phyloP scores from a whole-genome alignment of 805 yeast species.

The Pichia cephalocereana region DNA sequence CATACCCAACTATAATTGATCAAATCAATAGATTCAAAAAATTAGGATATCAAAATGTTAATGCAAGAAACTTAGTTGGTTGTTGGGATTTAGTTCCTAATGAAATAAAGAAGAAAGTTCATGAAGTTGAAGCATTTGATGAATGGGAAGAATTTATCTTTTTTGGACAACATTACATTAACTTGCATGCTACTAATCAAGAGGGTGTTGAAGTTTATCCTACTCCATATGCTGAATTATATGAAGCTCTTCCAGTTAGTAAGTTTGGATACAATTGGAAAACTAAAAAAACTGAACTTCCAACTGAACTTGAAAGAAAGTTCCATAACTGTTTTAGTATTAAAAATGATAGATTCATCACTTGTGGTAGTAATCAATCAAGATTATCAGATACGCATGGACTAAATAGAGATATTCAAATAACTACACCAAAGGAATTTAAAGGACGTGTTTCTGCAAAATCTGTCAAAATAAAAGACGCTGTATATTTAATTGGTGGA shows the following conservation, averaged over 20 bases:
- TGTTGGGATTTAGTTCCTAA: conserved; percentile 47
- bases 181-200: conserved; percentile 52
- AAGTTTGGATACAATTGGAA: neutral
- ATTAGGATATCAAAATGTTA: conserved; percentile 40
- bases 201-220: conserved; percentile 9
- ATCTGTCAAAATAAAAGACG: neutral
- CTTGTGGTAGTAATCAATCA: conserved; percentile 34
- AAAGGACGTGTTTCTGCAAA: conserved; percentile 6
- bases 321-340: conserved; percentile 26
- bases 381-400: conserved; percentile 16
- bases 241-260: neutral
- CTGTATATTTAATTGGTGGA: conserved; percentile 50
- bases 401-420: neutral
- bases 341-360: conserved; percentile 18
- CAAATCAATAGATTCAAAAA: conserved; percentile 43
- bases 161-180: conserved; percentile 66
- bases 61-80: conserved; percentile 44
- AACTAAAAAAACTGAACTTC: neutral
- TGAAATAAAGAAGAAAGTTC: conserved; percentile 33
- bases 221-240: conserved; percentile 2
- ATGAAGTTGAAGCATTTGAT: conserved; percentile 58
- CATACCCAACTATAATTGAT: conserved; percentile 40
- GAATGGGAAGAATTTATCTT: conserved; percentile 76
- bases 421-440: conserved; percentile 1
- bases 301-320: conserved; percentile 25